Percentiles rank a stretch among this genome's conserved stretches.
These are phyloP conservation scores for Camellia oleifera DNA, from an alignment of 179 eudicot species.

Conservation along the genomic window DNA sequence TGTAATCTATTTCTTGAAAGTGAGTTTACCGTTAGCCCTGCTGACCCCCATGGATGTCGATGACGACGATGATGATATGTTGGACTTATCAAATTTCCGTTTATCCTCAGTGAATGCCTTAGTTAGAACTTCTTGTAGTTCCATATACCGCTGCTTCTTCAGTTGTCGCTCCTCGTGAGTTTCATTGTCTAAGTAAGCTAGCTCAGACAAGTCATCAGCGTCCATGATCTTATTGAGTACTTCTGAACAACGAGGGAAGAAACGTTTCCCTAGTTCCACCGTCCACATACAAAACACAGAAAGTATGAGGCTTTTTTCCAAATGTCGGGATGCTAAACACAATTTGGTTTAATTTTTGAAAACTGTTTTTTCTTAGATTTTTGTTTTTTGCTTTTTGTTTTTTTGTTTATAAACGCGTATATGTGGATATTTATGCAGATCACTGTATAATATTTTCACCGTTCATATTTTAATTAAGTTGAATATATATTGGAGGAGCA, in stretches of 20 bases:
- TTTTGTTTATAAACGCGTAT: not conserved
- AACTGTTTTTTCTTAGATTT: not conserved
- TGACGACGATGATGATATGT: constrained; percentile 59
- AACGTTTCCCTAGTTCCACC: constrained; percentile 85
- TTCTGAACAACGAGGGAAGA: constrained; percentile 84
- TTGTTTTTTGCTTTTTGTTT: not conserved
- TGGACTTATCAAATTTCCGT: constrained; percentile 46
- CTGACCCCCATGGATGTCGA: constrained; percentile 35
- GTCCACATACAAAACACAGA: constrained; percentile 20
- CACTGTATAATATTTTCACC: not conserved
- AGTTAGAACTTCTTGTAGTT: constrained; percentile 56
- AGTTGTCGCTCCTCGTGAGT: constrained; percentile 54
- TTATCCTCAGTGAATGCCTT: constrained; percentile 72
- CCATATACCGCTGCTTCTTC: constrained; percentile 53
- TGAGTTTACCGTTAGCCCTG: constrained; percentile 34
- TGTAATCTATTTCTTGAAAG: constrained; percentile 30
- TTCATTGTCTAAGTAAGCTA: constrained; percentile 51
- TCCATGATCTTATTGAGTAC: constrained; percentile 77
- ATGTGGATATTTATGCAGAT: not conserved
- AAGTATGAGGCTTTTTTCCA: not conserved
- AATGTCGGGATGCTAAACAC: not conserved
- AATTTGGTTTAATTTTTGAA: not conserved
- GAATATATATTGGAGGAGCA: not conserved
- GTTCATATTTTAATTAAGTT: not conserved
- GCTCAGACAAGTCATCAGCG: constrained; percentile 55